Conservation (phyloP, 495 filamentous ascomycete species). For the Podospora anserina region DNA sequence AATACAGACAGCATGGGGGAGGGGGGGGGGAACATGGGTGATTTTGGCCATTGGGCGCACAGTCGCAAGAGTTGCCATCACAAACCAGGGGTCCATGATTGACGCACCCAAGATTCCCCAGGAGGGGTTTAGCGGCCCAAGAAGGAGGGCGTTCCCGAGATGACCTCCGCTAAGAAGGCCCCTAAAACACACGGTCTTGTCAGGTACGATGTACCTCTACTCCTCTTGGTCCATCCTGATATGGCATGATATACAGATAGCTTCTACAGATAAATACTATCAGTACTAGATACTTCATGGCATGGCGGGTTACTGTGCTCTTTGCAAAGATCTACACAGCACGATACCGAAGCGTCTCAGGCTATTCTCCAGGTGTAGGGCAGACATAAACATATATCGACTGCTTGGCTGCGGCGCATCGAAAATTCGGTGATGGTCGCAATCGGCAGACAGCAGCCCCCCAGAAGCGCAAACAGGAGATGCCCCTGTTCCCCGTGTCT, state of each 20-base stretch:
- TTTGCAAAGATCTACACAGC: background rate
- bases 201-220: background rate
- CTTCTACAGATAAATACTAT: background rate
- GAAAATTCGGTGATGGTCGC: background rate
- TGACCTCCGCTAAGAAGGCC: conserved; percentile 7
- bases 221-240: background rate
- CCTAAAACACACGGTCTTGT: background rate
- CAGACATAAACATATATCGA: background rate
- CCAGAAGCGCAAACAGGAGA: background rate
- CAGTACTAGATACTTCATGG: background rate
- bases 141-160: conserved; percentile 13
- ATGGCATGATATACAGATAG: conserved; percentile 1
- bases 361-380: background rate
- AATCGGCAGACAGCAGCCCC: background rate
- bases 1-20: background rate
- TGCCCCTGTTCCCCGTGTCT: background rate
- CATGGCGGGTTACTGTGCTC: too few species aligned
- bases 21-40: background rate
- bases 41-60: conserved; percentile 1
- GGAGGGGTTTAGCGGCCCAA: conserved; percentile 17
- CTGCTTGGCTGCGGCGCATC: background rate
- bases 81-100: conserved; percentile 10
- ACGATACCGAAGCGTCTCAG: background rate
- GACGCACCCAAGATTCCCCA: conserved; percentile 9
- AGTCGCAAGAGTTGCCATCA: conserved; percentile 4